Evolutionary conservation across 345 rosid species (phyloP), one percentile per base, ranked within the genome.

Genomic region (Salix arbutifolia): DNA sequence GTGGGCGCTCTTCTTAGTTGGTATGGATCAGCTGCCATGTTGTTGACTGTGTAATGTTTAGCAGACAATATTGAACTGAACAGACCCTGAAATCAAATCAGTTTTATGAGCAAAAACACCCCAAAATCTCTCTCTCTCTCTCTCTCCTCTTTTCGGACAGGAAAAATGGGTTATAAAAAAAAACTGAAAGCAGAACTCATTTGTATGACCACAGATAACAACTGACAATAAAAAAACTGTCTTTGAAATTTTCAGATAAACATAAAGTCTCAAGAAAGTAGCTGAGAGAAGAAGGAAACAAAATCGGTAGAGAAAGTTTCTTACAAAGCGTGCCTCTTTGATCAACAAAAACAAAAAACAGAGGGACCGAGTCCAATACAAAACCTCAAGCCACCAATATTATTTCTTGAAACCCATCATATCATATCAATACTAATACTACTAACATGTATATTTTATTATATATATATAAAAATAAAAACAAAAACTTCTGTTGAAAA

Each of bases 11-110:
- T 80, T 38, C 82, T 31, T 5, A 73, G 6, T 2, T 12, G 6
- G 56, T 18, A 58, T 13, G 88, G 72, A 66, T 85, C 83, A 10
- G 53, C 73, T 8, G 44, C 79, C 95, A 92, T 90, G 14, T 53
- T 78, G 30, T 17, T 70, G 28, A 26, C 38, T 56, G 70, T 25
- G 52, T 38, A 65, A 60, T 19, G 23, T 28, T 70, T n/a, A 44
- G 69, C 74, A 62, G 56, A 40, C 17, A 58, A n/a, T 53, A 65
- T 28, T 33, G 21, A 71, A 53, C 64, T 66, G 13, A 18, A 8
- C 37, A 65, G 72, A 83, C 61, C 77, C 82, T 82, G 82, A 73
- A 82, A n/a, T 37, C 19, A 28, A 12, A 25, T 8, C 14, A 66
- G 31, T 31, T 56, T 17, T 21, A 26, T 17, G 23, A 48, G 25